Evolutionary conservation across 2,329 filamentous ascomycete genomes (phyloP), one percentile per base, ranked within the genome.

Genomic region (Paecilomyces variotii): DNA sequence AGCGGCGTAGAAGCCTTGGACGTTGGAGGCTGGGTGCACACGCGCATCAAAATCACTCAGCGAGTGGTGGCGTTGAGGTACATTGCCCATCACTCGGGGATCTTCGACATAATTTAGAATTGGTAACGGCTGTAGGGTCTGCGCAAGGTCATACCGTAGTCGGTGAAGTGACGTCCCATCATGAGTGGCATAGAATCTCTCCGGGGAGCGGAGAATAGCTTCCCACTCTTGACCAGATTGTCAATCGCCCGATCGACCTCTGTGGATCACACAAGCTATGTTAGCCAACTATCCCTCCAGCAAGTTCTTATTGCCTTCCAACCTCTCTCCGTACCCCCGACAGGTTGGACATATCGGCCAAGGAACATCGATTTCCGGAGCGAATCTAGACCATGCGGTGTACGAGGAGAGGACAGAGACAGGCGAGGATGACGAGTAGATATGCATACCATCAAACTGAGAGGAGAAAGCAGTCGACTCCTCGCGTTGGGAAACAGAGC

Each of bases 191-290:
- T 82, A 60, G 86, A 96, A 78, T 96, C 90, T 82, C 92, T 89
- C 76, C 94, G 90, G 57, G 74, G 72, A 60, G 73, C 84, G 70
- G 81, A 81, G 77, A 93, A 94, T 78, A 92, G 87, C 81, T 97
- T 97, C 70, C 92, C 92, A 74, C 92, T 96, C 83, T 97, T 97
- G 70, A 93, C 84, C 61, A 99, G 84, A 76, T 97, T 97, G 71
- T 97, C 94, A 70, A 93, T 87, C 66, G 93, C 93, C 73, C 93
- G 88, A 65, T 97, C 94, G 68, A 99, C 91, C 84, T 99, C 94
- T 96, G 71, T 55, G 65, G n/a, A 45, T n/a, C 14, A 45, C 39
- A 45, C 39, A n/a, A 45, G 14, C 53, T 58, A 50, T 9, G 65
- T 74, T 61, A 76, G 67, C 63, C 63, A 53, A 26, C 25, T 26